A percentile compares a stretch with the other conserved stretches of the same genome.
phyloP scores from a whole-genome alignment of 2,329 filamentous ascomycete species.

The Diaporthe vaccinii region DNA sequence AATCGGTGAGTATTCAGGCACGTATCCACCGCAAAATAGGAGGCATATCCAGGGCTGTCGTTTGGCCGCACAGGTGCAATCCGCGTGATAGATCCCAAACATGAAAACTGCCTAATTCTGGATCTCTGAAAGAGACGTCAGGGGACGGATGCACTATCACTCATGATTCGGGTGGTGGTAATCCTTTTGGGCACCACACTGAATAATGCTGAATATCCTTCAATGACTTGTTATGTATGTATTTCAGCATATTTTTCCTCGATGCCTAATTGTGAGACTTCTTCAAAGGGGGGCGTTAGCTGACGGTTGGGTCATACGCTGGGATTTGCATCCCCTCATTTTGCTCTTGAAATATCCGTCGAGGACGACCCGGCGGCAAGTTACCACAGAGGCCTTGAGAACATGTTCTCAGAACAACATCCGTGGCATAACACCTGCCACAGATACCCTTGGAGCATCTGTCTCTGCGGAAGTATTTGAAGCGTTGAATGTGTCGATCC shows the following conservation, averaged over 20 bases:
- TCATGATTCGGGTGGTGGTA: too few relatives aligned
- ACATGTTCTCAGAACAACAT: neutral
- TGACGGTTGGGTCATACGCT: neutral
- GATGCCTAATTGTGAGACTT: too few relatives aligned
- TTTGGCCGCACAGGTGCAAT: neutral
- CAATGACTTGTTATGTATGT: too few relatives aligned
- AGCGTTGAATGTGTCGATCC: neutral
- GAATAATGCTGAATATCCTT: too few relatives aligned
- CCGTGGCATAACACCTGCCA: neutral
- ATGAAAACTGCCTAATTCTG: too few relatives aligned
- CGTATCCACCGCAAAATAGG: neutral
- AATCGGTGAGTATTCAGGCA: neutral
- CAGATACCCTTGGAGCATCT: neutral
- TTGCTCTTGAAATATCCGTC: neutral
- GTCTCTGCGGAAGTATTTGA: neutral
- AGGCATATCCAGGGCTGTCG: neutral
- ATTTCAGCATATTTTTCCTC: too few relatives aligned
- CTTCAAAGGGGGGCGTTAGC: neutral
- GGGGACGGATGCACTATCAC: too few relatives aligned
- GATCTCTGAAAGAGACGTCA: too few relatives aligned
- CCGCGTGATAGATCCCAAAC: too few relatives aligned
- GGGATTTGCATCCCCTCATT: neutral
- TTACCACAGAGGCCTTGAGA: neutral
- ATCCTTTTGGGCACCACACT: too few relatives aligned
- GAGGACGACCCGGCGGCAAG: neutral